phyloP scores from a whole-genome alignment of 495 filamentous ascomycete genomes.

The Apiosordaria backusii region DNA sequence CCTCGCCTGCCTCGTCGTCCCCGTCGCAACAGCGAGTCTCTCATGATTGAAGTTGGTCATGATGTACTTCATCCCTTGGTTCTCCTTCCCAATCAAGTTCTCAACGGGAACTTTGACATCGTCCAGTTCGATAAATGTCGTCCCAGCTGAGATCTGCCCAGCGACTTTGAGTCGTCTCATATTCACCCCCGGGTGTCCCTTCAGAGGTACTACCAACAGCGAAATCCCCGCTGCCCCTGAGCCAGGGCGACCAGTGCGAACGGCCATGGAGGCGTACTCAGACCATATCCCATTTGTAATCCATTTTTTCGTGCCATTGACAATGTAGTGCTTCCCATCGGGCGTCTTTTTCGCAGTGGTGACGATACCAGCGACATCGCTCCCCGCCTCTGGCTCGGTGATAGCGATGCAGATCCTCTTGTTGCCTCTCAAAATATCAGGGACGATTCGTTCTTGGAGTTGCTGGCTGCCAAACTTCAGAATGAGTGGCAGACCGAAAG shows the following conservation, averaged over 20 bases:
- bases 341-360: conserved; percentile 61
- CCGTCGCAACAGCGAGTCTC: conserved; percentile 62
- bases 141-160: conserved; percentile 61
- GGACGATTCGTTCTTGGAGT: conserved; percentile 61
- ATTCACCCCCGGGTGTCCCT: conserved; percentile 57
- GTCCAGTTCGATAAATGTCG: conserved; percentile 73
- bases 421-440: conserved; percentile 62
- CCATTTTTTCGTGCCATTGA: conserved; percentile 82
- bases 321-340: conserved; percentile 57
- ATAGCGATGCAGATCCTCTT: conserved; percentile 72
- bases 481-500: conserved; percentile 68
- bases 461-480: conserved; percentile 60
- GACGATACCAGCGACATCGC: conserved; percentile 66
- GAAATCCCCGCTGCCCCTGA: conserved; percentile 59
- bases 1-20: conserved; percentile 57
- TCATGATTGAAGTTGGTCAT: conserved; percentile 89
- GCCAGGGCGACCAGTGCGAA: conserved; percentile 64
- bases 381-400: conserved; percentile 70
- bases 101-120: conserved; percentile 65
- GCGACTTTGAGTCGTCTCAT: conserved; percentile 62
- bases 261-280: conserved; percentile 68
- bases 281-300: conserved; percentile 78
- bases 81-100: conserved; percentile 69
- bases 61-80: conserved; percentile 67
- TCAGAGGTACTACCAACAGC: conserved; percentile 64